phyloP scores from a whole-genome alignment of 1,284 basidiomycete species.

The Fomitiporia mediterranea region DNA sequence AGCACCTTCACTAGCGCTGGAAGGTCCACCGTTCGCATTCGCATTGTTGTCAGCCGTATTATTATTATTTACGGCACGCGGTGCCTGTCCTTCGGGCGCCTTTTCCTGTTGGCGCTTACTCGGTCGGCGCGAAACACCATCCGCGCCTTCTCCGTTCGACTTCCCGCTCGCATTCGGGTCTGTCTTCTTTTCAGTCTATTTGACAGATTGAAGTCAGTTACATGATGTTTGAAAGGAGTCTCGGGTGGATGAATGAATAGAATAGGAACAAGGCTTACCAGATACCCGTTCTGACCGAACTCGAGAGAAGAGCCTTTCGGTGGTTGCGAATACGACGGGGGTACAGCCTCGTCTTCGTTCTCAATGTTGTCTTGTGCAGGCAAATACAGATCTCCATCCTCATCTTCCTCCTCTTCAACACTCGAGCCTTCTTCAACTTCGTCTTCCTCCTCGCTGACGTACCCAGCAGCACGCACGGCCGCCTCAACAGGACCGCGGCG shows the following conservation, averaged over 20 bases:
- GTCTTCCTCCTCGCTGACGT: slow-evolving; percentile 74
- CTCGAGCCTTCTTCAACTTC: slow-evolving; percentile 66
- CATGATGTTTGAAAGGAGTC: no score
- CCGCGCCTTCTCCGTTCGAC: slow-evolving; percentile 25
- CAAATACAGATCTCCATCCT: slow-evolving; percentile 43
- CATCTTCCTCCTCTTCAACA: slow-evolving; percentile 70
- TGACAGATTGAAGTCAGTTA: neutral
- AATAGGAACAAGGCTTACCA: slow-evolving; percentile 44
- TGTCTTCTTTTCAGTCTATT: slow-evolving; percentile 41
- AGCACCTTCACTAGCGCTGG: slow-evolving; percentile 23
- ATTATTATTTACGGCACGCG: slow-evolving; percentile 31
- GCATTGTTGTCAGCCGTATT: slow-evolving; percentile 4
- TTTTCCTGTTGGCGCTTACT: slow-evolving; percentile 68
- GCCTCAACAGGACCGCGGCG: slow-evolving; percentile 90
- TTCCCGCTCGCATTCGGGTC: slow-evolving; percentile 17
- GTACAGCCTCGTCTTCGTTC: slow-evolving; percentile 41
- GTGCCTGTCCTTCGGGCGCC: slow-evolving; percentile 52
- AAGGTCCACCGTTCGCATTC: slow-evolving; percentile 23
- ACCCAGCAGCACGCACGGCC: slow-evolving; percentile 87
- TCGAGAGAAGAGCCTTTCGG: slow-evolving; percentile 41
- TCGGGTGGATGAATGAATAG: no score
- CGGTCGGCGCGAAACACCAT: slow-evolving; percentile 36
- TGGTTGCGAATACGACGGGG: slow-evolving; percentile 47
- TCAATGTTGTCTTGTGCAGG: slow-evolving; percentile 29
- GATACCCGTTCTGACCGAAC: slow-evolving; percentile 65